These are phyloP conservation scores for Yamadazyma atlantica DNA, from an alignment of 1,139 yeast genomes.

Conservation along the genomic window DNA sequence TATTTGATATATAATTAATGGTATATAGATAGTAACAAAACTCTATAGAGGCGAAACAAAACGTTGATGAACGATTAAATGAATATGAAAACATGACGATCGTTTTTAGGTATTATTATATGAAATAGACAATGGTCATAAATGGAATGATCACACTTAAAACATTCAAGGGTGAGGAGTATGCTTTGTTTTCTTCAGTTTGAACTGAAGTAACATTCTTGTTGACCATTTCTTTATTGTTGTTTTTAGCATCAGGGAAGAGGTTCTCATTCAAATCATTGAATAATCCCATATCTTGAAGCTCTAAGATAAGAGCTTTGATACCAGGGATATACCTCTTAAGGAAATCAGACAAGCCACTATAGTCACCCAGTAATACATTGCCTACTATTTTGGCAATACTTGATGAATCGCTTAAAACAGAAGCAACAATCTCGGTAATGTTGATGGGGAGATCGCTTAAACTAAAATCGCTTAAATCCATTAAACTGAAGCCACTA, in stretches of 20 bases:
- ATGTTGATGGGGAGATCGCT: conserved; percentile 22
- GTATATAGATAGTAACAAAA: background rate
- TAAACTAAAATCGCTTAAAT: conserved; percentile 9
- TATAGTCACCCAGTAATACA: conserved; percentile 22
- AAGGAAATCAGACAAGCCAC: conserved; percentile 14
- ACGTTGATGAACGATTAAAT: background rate
- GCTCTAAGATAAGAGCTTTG: conserved; percentile 28
- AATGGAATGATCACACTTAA: background rate
- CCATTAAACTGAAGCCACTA: conserved; percentile 10
- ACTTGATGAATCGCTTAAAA: conserved; percentile 26
- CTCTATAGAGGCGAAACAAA: background rate
- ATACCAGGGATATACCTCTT: conserved; percentile 33
- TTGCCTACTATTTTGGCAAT: conserved; percentile 24
- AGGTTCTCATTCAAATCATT: conserved; percentile 37
- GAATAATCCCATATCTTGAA: conserved; percentile 42
- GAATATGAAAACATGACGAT: background rate
- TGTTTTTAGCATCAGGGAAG: conserved; percentile 28
- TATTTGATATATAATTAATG: background rate
- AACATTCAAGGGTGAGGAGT: background rate
- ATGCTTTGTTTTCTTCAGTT: conserved; percentile 5
- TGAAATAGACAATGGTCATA: conserved; percentile 1
- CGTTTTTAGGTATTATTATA: conserved; percentile 1
- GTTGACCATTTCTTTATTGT: conserved; percentile 6
- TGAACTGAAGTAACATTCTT: conserved; percentile 4
- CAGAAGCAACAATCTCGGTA: conserved; percentile 23